A percentile compares a stretch with the other conserved stretches of the same genome.
Evolutionary conservation across 2,329 filamentous ascomycete species (phyloP).

Genomic region (Penicillium sp.): DNA sequence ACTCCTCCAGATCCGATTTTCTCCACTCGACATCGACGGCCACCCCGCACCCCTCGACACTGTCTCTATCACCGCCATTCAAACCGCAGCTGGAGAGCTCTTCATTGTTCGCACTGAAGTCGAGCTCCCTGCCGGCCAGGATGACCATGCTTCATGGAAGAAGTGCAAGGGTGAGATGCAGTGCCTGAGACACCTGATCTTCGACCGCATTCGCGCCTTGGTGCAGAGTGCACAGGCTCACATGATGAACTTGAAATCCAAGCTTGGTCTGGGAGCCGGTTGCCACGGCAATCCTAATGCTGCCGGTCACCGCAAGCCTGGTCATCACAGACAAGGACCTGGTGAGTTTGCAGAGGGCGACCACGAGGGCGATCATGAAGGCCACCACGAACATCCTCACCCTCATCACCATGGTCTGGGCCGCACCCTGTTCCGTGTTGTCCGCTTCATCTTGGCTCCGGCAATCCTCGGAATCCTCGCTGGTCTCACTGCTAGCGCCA

Average conservation of each 20-base stretch:
- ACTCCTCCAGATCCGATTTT: conserved; percentile 40
- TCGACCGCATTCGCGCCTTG: conserved; percentile 37
- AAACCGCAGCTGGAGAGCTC: conserved; percentile 31
- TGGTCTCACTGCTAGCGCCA: conserved; percentile 41
- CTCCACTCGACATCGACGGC: conserved; percentile 41
- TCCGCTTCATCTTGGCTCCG: conserved; percentile 44
- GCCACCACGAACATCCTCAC: conserved; percentile 22
- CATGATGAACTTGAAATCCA: conserved; percentile 27
- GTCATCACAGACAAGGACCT: not conserved
- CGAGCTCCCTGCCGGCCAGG: conserved; percentile 30
- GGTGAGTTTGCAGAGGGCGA: conserved; percentile 6
- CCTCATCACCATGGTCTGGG: conserved; percentile 32
- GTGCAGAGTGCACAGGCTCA: conserved; percentile 36
- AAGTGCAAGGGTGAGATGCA: conserved; percentile 39
- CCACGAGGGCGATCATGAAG: conserved; percentile 10
- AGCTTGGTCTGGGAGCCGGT: conserved; percentile 25
- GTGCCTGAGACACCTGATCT: conserved; percentile 35
- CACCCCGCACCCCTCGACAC: conserved; percentile 44
- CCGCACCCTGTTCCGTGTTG: conserved; percentile 35
- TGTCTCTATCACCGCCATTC: conserved; percentile 37
- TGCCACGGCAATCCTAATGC: conserved; percentile 26
- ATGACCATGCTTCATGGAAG: conserved; percentile 37
- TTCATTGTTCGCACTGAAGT: conserved; percentile 36
- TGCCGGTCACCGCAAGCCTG: not conserved
- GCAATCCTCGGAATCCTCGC: conserved; percentile 44